Percentiles rank a stretch among this genome's conserved stretches.
phyloP scores from a whole-genome alignment of 306 rosid species.

The Pyrus betulifolia region DNA sequence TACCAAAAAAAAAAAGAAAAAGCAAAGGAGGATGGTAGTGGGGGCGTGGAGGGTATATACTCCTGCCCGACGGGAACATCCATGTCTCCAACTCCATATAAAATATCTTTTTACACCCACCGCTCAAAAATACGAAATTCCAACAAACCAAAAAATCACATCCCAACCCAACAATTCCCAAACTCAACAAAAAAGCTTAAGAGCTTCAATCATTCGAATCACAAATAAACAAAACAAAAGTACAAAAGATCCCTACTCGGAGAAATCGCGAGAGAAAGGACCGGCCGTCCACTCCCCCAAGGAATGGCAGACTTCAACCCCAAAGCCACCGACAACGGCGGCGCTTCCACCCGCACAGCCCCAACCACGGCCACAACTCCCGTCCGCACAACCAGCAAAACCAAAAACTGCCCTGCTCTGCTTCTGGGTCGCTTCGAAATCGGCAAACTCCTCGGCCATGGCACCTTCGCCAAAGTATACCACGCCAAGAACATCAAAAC shows the following conservation, averaged over 20 bases:
- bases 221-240: neutral
- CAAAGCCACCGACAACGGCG: neutral
- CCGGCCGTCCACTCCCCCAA: neutral
- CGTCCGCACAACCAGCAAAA: conserved; percentile 14
- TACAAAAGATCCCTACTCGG: neutral
- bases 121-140: neutral
- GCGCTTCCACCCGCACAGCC: neutral
- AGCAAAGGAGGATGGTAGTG: neutral
- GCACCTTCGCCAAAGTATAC: conserved; percentile 90
- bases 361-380: neutral
- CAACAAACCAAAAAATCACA: neutral
- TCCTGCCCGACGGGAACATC: neutral
- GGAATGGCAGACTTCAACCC: neutral
- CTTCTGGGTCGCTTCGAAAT: conserved; percentile 72
- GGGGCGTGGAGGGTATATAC: conserved; percentile 20
- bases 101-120: neutral
- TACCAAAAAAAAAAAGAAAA: too few relatives aligned
- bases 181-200: neutral
- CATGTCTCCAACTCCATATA: neutral
- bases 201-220: neutral
- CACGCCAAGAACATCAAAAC: conserved; percentile 62
- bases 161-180: neutral
- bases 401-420: conserved; percentile 26
- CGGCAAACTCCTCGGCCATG: conserved; percentile 85
- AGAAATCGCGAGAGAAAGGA: neutral